Percentiles rank a stretch among this genome's conserved stretches.
Conservation (phyloP, 805 yeast species). For the Cyberlindnera subsufficiens region DNA sequence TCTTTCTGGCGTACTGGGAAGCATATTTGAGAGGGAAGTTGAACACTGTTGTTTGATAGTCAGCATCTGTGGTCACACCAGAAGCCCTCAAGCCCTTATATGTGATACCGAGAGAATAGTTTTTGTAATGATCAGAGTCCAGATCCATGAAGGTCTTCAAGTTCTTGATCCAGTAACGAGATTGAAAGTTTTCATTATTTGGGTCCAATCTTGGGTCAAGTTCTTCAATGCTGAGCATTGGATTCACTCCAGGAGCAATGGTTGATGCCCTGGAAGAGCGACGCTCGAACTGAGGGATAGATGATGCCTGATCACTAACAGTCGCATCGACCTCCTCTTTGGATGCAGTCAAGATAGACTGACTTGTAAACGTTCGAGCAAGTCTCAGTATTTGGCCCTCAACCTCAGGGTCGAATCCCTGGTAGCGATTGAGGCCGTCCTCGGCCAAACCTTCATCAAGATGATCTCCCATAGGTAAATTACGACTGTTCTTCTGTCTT, state of each 20-base stretch:
- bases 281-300: neutral
- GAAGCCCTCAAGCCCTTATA: slow-evolving; percentile 55
- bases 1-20: slow-evolving; percentile 9
- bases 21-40: slow-evolving; percentile 31
- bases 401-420: slow-evolving; percentile 1
- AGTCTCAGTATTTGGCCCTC: slow-evolving; percentile 1
- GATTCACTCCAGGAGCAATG: slow-evolving; percentile 33
- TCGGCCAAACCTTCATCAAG: neutral
- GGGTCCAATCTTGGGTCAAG: slow-evolving; percentile 52
- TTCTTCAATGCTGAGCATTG: slow-evolving; percentile 23
- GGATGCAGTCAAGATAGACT: neutral
- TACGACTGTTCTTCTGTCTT: no score
- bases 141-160: slow-evolving; percentile 43
- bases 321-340: neutral
- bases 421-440: neutral
- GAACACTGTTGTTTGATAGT: slow-evolving; percentile 57
- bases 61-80: slow-evolving; percentile 55
- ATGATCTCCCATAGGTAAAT: neutral
- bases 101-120: slow-evolving; percentile 49
- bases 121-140: slow-evolving; percentile 57
- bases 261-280: slow-evolving; percentile 16
- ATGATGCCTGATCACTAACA: neutral
- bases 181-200: slow-evolving; percentile 44
- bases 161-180: slow-evolving; percentile 60
- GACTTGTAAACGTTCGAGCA: slow-evolving; percentile 26